Conservation (phyloP, 345 rosid genomes). For the Psidium guajava region DNA sequence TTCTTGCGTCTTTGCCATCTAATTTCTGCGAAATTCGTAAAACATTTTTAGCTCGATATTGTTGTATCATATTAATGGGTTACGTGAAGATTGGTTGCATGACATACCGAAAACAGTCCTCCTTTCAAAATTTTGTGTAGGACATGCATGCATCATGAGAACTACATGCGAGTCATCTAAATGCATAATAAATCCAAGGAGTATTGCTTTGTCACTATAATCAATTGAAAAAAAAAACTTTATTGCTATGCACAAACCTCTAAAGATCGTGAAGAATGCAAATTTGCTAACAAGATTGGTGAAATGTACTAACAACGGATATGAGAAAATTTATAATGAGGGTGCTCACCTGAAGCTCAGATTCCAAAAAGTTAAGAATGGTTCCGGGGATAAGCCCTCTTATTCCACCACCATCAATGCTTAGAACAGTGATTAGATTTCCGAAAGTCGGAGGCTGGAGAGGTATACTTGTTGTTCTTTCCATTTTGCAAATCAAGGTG, state of each 20-base stretch:
- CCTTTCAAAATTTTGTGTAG: background rate
- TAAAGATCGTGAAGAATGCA: background rate
- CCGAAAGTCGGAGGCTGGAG: constrained; percentile 19
- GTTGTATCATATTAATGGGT: background rate
- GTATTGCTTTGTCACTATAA: background rate
- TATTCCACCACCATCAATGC: constrained; percentile 43
- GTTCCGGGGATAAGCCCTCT: constrained; percentile 35
- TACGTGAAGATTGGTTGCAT: background rate
- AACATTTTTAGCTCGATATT: background rate
- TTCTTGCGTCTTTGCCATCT: constrained; percentile 22
- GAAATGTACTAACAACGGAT: background rate
- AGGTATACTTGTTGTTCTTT: background rate
- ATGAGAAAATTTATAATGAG: background rate
- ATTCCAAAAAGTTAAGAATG: constrained; percentile 17
- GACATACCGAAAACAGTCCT: constrained; percentile 2
- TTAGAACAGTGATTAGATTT: constrained; percentile 21
- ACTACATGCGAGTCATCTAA: background rate
- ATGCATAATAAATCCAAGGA: background rate
- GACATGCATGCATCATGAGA: background rate
- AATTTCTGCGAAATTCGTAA: constrained; percentile 6
- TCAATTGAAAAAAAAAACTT: background rate
- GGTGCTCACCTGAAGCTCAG: constrained; percentile 16
- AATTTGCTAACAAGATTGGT: background rate
- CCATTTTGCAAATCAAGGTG: background rate
- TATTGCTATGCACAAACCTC: background rate